A percentile compares a stretch with the other conserved stretches of the same genome.
Evolutionary conservation across 1,139 yeast species (phyloP).

Genomic region (Suhomyces kunorum): DNA sequence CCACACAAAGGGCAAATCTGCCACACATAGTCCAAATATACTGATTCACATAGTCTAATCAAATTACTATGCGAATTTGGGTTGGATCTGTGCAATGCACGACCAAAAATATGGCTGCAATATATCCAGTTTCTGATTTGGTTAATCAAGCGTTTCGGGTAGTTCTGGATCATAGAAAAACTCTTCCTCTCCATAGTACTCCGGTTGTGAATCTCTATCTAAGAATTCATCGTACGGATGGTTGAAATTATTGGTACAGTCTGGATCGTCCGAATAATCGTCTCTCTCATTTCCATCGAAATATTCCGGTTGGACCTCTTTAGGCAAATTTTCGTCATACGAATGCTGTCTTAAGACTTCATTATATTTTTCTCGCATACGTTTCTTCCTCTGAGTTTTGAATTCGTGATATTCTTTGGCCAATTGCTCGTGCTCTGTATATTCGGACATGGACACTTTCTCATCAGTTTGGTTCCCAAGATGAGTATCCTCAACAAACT

Average conservation of each 20-base stretch:
- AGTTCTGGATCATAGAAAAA: constrained; percentile 16
- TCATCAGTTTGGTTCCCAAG: constrained; percentile 35
- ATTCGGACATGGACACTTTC: constrained; percentile 24
- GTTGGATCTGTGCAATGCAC: not conserved
- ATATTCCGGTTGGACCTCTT: constrained; percentile 42
- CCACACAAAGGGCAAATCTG: constrained; percentile 44
- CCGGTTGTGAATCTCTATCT: constrained; percentile 27
- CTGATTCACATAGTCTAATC: not conserved
- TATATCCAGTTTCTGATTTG: not conserved
- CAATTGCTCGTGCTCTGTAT: constrained; percentile 21
- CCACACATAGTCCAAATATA: not conserved
- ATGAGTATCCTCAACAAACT: constrained; percentile 43
- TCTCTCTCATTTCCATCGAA: constrained; percentile 39
- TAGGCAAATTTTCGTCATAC: constrained; percentile 40
- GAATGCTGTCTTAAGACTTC: constrained; percentile 14
- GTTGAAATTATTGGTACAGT: constrained; percentile 36
- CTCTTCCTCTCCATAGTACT: constrained; percentile 18
- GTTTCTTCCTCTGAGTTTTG: constrained; percentile 9
- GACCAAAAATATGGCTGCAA: not conserved
- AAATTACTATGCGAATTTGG: not conserved
- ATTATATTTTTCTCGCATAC: constrained; percentile 2
- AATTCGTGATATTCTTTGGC: constrained; percentile 13
- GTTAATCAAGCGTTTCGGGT: not conserved
- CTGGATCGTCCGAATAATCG: constrained; percentile 40
- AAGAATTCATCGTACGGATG: constrained; percentile 39